phyloP scores from a whole-genome alignment of 805 yeast species.

The Tetrapisispora namnaoensis region DNA sequence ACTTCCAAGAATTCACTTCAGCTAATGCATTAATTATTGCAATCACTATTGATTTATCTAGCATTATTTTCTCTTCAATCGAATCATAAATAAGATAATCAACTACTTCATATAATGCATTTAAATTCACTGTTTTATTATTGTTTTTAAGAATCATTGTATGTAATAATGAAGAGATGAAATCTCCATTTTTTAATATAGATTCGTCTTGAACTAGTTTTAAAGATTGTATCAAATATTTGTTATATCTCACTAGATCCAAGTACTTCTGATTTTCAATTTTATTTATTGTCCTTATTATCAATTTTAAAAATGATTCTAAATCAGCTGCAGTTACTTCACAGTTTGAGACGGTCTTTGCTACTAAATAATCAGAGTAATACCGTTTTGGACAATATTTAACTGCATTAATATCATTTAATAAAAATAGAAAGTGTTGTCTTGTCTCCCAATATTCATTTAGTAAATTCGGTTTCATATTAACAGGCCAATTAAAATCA shows the following conservation, averaged over 20 bases:
- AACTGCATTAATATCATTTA: conserved; percentile 10
- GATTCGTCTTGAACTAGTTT: conserved; percentile 5
- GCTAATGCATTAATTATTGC: conserved; percentile 14
- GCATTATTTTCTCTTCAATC: neutral
- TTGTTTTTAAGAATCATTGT: conserved; percentile 12
- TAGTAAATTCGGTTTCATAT: conserved; percentile 6
- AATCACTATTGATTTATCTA: conserved; percentile 8
- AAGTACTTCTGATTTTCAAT: conserved; percentile 7
- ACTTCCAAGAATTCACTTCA: conserved; percentile 15
- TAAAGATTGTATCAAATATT: conserved; percentile 7
- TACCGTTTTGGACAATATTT: conserved; percentile 7
- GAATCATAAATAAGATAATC: conserved; percentile 7
- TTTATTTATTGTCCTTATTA: conserved; percentile 3
- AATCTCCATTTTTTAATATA: conserved; percentile 11
- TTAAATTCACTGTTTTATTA: conserved; percentile 7
- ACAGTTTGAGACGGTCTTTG: conserved; percentile 13
- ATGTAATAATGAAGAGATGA: conserved; percentile 13
- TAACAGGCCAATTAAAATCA: conserved; percentile 19
- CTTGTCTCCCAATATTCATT: conserved; percentile 16
- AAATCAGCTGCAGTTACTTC: conserved; percentile 13
- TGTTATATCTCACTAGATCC: conserved; percentile 9
- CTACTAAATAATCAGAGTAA: conserved; percentile 13
- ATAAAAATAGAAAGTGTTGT: conserved; percentile 10
- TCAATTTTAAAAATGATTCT: conserved; percentile 10
- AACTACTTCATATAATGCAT: conserved; percentile 15